Percentiles rank a stretch among this genome's conserved stretches.
Conservation (phyloP, 164 flowering plant genomes). For the Berberis vulgaris region DNA sequence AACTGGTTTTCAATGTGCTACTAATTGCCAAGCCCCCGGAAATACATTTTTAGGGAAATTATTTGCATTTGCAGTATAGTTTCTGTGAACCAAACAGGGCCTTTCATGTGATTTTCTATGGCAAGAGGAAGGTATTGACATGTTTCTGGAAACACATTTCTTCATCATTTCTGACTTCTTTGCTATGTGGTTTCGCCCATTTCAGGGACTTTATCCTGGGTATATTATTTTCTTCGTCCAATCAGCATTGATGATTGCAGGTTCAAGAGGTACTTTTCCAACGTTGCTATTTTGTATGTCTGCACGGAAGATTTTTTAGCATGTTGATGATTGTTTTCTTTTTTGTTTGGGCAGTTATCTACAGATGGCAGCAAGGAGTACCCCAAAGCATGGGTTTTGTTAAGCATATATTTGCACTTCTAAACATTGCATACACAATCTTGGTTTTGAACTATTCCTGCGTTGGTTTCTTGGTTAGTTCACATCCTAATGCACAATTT, state of each 20-base stretch:
- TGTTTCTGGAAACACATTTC: background rate
- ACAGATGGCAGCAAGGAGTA: constrained; percentile 85
- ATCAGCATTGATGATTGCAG: constrained; percentile 92
- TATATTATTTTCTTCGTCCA: constrained; percentile 94
- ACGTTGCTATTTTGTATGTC: background rate
- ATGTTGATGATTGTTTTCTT: constrained; percentile 6
- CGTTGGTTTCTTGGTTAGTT: constrained; percentile 80
- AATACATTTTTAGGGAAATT: too few species aligned
- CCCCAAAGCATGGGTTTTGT: constrained; percentile 35
- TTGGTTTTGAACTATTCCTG: constrained; percentile 71
- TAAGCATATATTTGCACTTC: constrained; percentile 35
- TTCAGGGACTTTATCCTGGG: constrained; percentile 95
- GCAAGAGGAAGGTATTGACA: background rate
- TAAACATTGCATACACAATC: constrained; percentile 57
- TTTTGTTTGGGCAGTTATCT: constrained; percentile 47
- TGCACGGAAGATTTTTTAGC: too few species aligned
- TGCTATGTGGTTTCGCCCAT: background rate
- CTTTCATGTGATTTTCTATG: too few species aligned
- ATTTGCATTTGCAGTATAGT: too few species aligned
- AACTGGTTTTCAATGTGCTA: too few species aligned
- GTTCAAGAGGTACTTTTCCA: constrained; percentile 70
- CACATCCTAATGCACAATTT: background rate
- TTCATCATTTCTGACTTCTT: background rate
- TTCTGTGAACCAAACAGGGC: too few species aligned
- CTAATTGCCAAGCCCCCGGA: too few species aligned